A percentile compares a stretch with the other conserved stretches of the same genome.
These are phyloP conservation scores for Colletotrichum chlorophyti DNA, from an alignment of 2,329 filamentous ascomycete genomes.

Conservation along the genomic window DNA sequence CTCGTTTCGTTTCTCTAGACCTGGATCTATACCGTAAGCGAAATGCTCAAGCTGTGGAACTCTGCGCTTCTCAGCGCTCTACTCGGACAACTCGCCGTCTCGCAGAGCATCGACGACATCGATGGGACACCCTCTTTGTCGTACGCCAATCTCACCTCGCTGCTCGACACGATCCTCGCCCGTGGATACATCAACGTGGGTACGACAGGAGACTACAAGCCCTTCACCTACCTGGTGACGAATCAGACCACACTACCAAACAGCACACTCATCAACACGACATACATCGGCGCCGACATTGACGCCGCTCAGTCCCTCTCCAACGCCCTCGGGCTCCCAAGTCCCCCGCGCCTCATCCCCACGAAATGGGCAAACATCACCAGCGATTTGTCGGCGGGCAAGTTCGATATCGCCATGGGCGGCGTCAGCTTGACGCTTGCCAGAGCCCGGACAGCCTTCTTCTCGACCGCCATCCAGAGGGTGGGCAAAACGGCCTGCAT, in stretches of 20 bases:
- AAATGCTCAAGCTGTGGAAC: neutral
- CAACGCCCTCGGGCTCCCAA: slow-evolving; percentile 24
- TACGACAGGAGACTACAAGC: slow-evolving; percentile 27
- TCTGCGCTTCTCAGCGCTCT: neutral
- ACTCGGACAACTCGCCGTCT: neutral
- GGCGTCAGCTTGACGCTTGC: slow-evolving; percentile 25
- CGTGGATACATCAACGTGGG: slow-evolving; percentile 26
- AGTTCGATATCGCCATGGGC: slow-evolving; percentile 28
- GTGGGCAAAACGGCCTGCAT: slow-evolving; percentile 28
- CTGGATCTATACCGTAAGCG: no score
- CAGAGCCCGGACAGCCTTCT: slow-evolving; percentile 9
- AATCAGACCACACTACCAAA: slow-evolving; percentile 12
- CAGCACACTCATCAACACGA: slow-evolving; percentile 18
- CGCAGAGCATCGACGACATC: no score
- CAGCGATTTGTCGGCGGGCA: slow-evolving; percentile 12
- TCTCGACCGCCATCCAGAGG: slow-evolving; percentile 20
- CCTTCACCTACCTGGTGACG: slow-evolving; percentile 24
- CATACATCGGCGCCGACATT: slow-evolving; percentile 26
- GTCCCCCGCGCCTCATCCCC: slow-evolving; percentile 7
- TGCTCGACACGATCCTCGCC: slow-evolving; percentile 19
- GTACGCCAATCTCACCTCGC: slow-evolving; percentile 18
- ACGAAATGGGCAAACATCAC: slow-evolving; percentile 25
- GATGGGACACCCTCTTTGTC: neutral
- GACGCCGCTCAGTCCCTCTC: slow-evolving; percentile 26
- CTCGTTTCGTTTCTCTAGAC: neutral